A percentile compares a stretch with the other conserved stretches of the same genome.
These are phyloP conservation scores for Suillus subluteus DNA, from an alignment of 768 basidiomycete species.

Conservation along the genomic window DNA sequence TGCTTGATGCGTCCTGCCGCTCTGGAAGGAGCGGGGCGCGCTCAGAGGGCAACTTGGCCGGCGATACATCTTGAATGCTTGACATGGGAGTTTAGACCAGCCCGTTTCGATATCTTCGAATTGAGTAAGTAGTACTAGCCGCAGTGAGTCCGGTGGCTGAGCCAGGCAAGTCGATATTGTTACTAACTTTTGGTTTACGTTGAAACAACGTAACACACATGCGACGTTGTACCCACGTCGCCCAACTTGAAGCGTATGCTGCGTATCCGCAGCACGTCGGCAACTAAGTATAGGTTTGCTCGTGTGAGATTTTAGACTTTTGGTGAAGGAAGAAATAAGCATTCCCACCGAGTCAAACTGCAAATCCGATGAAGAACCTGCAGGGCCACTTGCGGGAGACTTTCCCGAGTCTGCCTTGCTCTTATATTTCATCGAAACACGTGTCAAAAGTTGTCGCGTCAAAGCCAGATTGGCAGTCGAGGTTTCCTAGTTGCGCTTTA, in stretches of 20 bases:
- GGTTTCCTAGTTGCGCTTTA: neutral
- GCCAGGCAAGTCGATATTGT: neutral
- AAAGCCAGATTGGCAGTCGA: neutral
- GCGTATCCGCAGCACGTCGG: neutral
- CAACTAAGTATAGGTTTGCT: neutral
- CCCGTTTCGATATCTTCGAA: neutral
- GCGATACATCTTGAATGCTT: neutral
- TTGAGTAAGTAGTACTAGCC: neutral
- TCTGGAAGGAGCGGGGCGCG: constrained; percentile 1
- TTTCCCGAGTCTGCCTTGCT: neutral
- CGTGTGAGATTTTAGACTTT: neutral
- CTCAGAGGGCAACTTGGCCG: neutral
- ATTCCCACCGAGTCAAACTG: neutral
- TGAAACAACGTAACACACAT: neutral
- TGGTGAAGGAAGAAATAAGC: neutral
- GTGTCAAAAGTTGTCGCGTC: neutral
- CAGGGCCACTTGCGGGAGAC: neutral
- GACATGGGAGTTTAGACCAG: neutral
- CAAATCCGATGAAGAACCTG: neutral
- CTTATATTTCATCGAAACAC: neutral
- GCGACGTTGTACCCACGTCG: neutral
- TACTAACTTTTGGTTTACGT: neutral
- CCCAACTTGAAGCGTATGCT: no score
- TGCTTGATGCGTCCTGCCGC: neutral
- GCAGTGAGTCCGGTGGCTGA: neutral